Conservation (phyloP, 148 eudicot species). For the Rhododendron ovatum region DNA sequence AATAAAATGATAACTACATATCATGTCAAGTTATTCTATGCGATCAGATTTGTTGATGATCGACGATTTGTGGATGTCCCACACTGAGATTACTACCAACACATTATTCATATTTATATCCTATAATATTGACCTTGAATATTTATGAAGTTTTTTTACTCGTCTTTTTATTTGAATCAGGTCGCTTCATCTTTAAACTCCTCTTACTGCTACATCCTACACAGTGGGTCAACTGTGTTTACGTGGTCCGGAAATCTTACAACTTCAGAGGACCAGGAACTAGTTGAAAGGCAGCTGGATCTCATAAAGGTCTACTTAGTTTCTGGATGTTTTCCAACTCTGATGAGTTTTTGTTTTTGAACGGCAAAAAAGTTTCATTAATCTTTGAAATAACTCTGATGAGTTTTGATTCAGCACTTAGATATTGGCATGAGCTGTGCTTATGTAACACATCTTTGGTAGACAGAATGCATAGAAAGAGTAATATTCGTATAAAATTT, state of each 20-base stretch:
- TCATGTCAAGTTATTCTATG: background rate
- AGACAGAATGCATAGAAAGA: background rate
- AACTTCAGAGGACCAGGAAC: slow-evolving; percentile 66
- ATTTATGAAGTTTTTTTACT: background rate
- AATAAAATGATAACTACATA: background rate
- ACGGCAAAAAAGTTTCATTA: no score
- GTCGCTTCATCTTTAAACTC: slow-evolving; percentile 86
- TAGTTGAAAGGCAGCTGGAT: slow-evolving; percentile 90
- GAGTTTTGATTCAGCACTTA: background rate
- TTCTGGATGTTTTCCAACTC: background rate
- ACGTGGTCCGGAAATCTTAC: slow-evolving; percentile 80
- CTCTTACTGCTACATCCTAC: slow-evolving; percentile 79
- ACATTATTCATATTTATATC: background rate
- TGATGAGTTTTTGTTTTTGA: background rate
- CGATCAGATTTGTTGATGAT: background rate
- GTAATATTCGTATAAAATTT: background rate
- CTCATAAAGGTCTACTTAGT: slow-evolving; percentile 58
- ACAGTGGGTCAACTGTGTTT: slow-evolving; percentile 66
- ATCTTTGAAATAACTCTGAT: background rate
- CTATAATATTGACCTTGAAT: background rate
- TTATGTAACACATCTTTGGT: background rate
- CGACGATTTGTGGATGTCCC: background rate
- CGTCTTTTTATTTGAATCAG: slow-evolving; percentile 35
- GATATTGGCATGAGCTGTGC: background rate
- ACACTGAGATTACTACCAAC: background rate